These are phyloP conservation scores for Plasmopara muralis DNA, from an alignment of 352 stramenopile genomes.

Conservation along the genomic window DNA sequence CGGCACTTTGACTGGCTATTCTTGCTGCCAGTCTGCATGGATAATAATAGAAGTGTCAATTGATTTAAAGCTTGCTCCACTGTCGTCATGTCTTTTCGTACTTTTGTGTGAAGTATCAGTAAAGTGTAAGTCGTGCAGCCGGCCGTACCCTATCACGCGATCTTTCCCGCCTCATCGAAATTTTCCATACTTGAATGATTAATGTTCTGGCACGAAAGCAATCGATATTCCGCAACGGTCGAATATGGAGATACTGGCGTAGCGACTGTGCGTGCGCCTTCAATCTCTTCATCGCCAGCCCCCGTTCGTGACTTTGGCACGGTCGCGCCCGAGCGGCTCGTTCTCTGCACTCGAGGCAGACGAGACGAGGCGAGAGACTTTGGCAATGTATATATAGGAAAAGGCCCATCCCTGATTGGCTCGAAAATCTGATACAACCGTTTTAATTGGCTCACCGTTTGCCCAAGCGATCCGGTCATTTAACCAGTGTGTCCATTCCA, in stretches of 20 bases:
- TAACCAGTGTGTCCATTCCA: constrained; percentile 36
- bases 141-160: constrained; percentile 9
- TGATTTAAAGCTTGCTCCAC: not conserved
- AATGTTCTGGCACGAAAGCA: not conserved
- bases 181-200: constrained; percentile 11
- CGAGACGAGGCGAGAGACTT: constrained; percentile 8
- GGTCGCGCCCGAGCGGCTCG: constrained; percentile 17
- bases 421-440: constrained; percentile 1
- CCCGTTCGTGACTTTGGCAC: constrained; percentile 18
- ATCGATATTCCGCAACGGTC: not conserved
- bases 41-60: not conserved
- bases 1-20: not conserved
- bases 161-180: constrained; percentile 24
- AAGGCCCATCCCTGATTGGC: constrained; percentile 9
- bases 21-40: not conserved
- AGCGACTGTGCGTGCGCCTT: not conserved
- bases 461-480: constrained; percentile 11
- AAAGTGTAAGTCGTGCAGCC: constrained; percentile 5
- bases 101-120: constrained; percentile 9
- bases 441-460: constrained; percentile 16
- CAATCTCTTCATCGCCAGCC: constrained; percentile 3
- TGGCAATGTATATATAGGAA: not conserved
- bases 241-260: not conserved
- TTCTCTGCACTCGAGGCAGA: constrained; percentile 23
- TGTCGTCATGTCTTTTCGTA: constrained; percentile 10